phyloP scores from a whole-genome alignment of 192 early-diverging fungal genomes.

The Martensiomyces pterosporus region DNA sequence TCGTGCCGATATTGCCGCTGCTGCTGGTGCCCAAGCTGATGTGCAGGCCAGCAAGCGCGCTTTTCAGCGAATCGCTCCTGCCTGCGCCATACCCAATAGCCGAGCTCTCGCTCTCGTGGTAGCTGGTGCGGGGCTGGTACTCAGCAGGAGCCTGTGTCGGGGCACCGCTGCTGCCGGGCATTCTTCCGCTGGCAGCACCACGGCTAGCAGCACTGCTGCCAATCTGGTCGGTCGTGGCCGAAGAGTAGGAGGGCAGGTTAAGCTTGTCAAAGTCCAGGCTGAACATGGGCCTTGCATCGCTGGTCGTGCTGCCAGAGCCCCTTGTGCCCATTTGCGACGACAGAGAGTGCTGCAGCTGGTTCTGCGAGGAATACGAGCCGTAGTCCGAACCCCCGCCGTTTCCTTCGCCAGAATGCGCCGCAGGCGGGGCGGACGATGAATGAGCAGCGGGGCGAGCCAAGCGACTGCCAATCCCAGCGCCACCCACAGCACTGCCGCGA shows the following conservation, averaged over 20 bases:
- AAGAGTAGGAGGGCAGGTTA: constrained; percentile 45
- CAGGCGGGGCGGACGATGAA: constrained; percentile 1
- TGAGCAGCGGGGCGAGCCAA: constrained; percentile 12
- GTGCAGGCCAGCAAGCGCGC: constrained; percentile 13
- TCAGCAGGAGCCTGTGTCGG: constrained; percentile 4
- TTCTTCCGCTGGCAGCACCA: too few relatives aligned
- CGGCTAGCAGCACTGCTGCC: constrained; percentile 7
- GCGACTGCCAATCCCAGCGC: constrained; percentile 7
- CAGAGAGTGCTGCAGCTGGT: constrained; percentile 9
- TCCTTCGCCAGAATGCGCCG: background rate
- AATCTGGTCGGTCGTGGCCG: constrained; percentile 31
- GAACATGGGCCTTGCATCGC: constrained; percentile 31
- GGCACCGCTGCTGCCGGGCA: constrained; percentile 1
- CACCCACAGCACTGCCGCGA: constrained; percentile 6
- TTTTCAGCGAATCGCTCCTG: constrained; percentile 14
- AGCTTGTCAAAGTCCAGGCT: constrained; percentile 53
- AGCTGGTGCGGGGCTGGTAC: constrained; percentile 8
- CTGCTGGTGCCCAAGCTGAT: constrained; percentile 2
- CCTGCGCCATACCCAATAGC: constrained; percentile 39
- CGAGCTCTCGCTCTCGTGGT: constrained; percentile 11
- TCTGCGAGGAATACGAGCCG: constrained; percentile 4
- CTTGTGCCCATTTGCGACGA: too few relatives aligned
- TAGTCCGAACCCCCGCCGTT: background rate
- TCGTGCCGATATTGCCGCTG: too few relatives aligned
- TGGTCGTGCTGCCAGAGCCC: constrained; percentile 6